Base-by-base conservation (phyloP, 495 filamentous ascomycete genomes). In the Annulohypoxylon bovei region DNA sequence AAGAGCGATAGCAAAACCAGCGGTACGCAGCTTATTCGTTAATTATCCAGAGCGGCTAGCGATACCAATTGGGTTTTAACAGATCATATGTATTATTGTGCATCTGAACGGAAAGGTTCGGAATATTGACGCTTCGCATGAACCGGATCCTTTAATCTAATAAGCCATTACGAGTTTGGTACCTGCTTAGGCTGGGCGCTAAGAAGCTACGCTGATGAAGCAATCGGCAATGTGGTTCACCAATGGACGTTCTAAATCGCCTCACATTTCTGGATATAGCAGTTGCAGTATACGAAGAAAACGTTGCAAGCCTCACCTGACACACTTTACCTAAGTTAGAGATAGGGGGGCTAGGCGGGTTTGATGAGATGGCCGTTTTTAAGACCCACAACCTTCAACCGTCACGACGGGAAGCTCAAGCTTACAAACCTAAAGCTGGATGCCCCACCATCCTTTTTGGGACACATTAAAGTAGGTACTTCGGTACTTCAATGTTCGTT, bases 11-110 rank as follows among this genome's bases (percentile, higher is more conserved):
- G 16, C 46, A 28, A n/a, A 37, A 14, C 37, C 30, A 44, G 55
- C 37, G 54, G 44, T 47, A 47, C 44, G 44, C 22, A 47, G 44
- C 9, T 18, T 42, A 71, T 71, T 71, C 56, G 62, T 25, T 50
- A 40, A 30, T 30, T 23, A 4, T 30, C 44, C 12, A 0, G 14
- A 61, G 65, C 69, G 69, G 53, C 44, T 68, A 68, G 64, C 59
- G 69, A 72, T 60, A 60, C 69, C 37, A 47, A 61, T 63, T 30
- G 69, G 50, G 69, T 72, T 72, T 68, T 54, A 44, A 22, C 50
- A 46, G 42, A 32, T 23, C 6, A 22, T 23, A 46, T 46, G 42
- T 46, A 46, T 22, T n/a, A n/a, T n/a, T n/a, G 23, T 44, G 28
- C 23, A 12, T 4, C 37, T 3, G 47, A 18, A 55, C 40, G 57